Evolutionary conservation across 2,329 filamentous ascomycete species (phyloP), one percentile per base, ranked within the genome.

Genomic region (Colletotrichum australisinense): DNA sequence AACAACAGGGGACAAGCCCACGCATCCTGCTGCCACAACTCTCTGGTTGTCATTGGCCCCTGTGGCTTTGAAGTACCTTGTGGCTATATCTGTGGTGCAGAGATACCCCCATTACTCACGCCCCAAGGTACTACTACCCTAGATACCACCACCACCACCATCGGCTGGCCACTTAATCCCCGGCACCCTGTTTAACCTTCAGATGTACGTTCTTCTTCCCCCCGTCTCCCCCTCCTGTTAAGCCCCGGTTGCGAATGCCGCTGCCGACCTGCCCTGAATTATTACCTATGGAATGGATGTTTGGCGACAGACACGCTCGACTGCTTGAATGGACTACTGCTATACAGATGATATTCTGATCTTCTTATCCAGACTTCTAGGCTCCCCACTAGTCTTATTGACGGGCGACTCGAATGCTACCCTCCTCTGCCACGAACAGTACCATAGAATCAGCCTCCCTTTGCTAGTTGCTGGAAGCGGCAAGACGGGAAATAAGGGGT

Each of bases 401-500:
- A 4, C 26, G 38, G 38, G 3, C 38, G 46, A 56, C 24, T 49
- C 32, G 56, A 38, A 49, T 57, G 32, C 22, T 35, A 46, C 55
- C 32, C 11, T 16, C 30, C 14, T 35, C 67, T 35, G 59, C 60
- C n/a, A 35, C n/a, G 35, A 4, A 19, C 11, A 38, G 38, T 14
- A 53, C 26, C 63, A 38, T 35, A 49, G 38, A 62, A 62, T 63
- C 57, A 49, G 63, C 22, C 46, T 24, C 42, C 57, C 63, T 68
- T 53, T 22, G 56, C 28, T 28, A 22, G 57, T 69, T 62, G 42
- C 64, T 58, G 22, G 57, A 63, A 72, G 28, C 49, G 57, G 58
- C 57, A 53, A 58, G 22, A 35, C 56, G 9, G 58, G 53, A 60
- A 69, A 63, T 69, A 67, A 73, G 67, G 70, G 66, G 59, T 60